A percentile compares a stretch with the other conserved stretches of the same genome.
Evolutionary conservation across 1,284 basidiomycete genomes (phyloP).

Genomic region (Tremellales sp.): DNA sequence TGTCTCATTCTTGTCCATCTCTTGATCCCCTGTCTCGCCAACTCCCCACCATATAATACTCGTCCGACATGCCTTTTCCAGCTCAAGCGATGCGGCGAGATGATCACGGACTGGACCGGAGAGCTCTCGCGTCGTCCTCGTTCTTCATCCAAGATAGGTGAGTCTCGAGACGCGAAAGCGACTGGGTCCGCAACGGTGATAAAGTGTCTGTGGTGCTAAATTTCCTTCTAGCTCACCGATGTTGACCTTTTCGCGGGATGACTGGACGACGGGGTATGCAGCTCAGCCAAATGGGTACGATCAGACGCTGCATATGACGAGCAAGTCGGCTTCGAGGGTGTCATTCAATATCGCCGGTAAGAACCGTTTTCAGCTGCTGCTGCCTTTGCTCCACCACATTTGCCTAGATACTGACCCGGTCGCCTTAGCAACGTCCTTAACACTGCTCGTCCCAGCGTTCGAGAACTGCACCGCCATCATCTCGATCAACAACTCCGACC

Average conservation of each 20-base stretch:
- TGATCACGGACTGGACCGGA: not conserved
- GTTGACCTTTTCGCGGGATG: not conserved
- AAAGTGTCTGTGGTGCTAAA: no score
- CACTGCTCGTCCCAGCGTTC: conserved; percentile 28
- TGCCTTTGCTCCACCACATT: not conserved
- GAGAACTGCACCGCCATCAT: conserved; percentile 23
- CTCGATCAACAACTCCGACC: conserved; percentile 26
- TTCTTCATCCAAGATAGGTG: conserved; percentile 24
- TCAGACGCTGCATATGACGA: conserved; percentile 27
- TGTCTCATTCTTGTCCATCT: no score
- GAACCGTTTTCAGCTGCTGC: not conserved
- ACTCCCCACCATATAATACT: no score
- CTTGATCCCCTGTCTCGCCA: no score
- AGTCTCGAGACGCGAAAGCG: not conserved
- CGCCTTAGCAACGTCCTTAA: conserved; percentile 23
- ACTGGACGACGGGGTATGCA: conserved; percentile 30
- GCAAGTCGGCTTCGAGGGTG: conserved; percentile 14
- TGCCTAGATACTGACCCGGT: not conserved
- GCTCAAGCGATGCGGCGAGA: no score
- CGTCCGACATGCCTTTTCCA: no score
- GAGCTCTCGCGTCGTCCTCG: conserved; percentile 1
- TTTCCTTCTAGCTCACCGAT: not conserved
- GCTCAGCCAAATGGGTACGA: conserved; percentile 29
- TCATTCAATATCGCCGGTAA: conserved; percentile 30
- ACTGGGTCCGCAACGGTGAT: not conserved